These are phyloP conservation scores for Annulohypoxylon nitens DNA, from an alignment of 495 filamentous ascomycete species.

Conservation along the genomic window DNA sequence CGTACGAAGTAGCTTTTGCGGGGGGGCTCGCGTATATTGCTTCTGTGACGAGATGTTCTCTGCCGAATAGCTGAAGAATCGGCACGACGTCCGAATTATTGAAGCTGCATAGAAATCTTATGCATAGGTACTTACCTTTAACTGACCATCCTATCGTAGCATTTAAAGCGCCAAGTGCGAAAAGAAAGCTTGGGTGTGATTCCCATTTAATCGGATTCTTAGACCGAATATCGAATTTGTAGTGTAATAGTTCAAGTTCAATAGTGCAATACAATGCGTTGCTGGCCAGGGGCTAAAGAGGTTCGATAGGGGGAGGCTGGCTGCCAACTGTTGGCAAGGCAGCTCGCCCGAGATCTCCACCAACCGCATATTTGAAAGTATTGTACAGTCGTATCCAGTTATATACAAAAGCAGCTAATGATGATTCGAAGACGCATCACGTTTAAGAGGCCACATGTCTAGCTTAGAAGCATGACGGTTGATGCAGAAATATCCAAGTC, in stretches of 20 bases:
- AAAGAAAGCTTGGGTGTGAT: conserved; percentile 17
- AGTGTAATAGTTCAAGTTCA: conserved; percentile 10
- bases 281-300: conserved; percentile 16
- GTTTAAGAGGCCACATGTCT: conserved; percentile 36
- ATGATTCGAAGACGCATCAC: conserved; percentile 22
- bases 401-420: neutral
- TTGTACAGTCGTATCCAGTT: conserved; percentile 9
- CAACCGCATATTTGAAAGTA: conserved; percentile 13
- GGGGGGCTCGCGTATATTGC: conserved; percentile 18
- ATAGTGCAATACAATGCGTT: conserved; percentile 20
- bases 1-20: conserved; percentile 22
- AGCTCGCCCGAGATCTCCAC: conserved; percentile 25
- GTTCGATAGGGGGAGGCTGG: conserved; percentile 33
- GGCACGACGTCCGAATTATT: neutral
- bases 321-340: conserved; percentile 24
- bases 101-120: neutral
- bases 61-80: conserved; percentile 18
- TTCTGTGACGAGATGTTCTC: conserved; percentile 11
- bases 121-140: neutral
- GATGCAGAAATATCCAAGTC: conserved; percentile 35
- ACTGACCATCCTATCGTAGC: neutral
- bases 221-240: conserved; percentile 29
- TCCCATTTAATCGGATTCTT: conserved; percentile 27
- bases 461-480: conserved; percentile 24
- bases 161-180: neutral